Evolutionary conservation across 208 protist genomes (phyloP).

Genomic region (Spongospora subterranea): DNA sequence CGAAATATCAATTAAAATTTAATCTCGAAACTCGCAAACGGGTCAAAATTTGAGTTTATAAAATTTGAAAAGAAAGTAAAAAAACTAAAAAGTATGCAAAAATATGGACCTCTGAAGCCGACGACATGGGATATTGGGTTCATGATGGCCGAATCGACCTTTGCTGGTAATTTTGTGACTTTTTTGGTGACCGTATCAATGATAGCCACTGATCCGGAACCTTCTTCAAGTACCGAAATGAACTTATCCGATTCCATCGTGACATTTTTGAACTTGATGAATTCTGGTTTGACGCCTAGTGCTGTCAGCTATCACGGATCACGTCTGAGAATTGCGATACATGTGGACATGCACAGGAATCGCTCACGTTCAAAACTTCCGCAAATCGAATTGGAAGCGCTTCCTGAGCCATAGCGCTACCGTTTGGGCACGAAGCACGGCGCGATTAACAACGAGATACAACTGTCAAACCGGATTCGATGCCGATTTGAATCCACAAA

Average conservation of each 20-base stretch:
- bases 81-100: background rate
- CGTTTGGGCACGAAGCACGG: no score
- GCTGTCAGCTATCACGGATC: conserved; percentile 67
- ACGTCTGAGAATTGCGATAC: background rate
- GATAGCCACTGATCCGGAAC: conserved; percentile 80
- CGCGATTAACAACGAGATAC: no score
- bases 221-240: conserved; percentile 88
- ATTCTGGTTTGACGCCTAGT: conserved; percentile 86
- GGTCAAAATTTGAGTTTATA: no score
- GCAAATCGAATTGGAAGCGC: background rate
- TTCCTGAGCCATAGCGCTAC: background rate
- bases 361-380: conserved; percentile 12
- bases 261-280: conserved; percentile 93
- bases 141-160: conserved; percentile 97
- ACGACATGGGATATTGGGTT: conserved; percentile 94
- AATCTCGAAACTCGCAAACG: no score
- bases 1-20: conserved; percentile 54
- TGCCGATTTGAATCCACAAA: no score
- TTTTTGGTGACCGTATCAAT: conserved; percentile 88
- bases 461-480: no score
- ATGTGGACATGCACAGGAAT: background rate
- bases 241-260: conserved; percentile 97
- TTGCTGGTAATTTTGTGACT: conserved; percentile 86
- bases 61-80: background rate
- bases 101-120: conserved; percentile 87